Conservation (phyloP, 306 rosid genomes). For the Vicia villosa region DNA sequence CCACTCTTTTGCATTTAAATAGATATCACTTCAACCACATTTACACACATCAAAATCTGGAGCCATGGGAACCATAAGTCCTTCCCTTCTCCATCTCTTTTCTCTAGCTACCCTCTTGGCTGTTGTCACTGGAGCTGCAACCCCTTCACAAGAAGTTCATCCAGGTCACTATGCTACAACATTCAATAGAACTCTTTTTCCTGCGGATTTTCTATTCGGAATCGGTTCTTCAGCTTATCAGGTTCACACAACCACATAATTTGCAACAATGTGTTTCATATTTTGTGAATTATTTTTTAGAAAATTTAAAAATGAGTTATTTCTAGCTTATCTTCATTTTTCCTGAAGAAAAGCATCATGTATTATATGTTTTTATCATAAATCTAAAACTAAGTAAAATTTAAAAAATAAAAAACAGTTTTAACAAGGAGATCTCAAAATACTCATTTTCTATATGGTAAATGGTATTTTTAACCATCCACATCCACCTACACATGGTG, state of each 20-base stretch:
- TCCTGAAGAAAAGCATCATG: too few relatives aligned
- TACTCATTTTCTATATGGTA: too few relatives aligned
- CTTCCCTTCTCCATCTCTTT: neutral
- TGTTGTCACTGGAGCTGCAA: neutral
- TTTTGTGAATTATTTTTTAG: too few relatives aligned
- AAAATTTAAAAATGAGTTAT: too few relatives aligned
- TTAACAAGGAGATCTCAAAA: too few relatives aligned
- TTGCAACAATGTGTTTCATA: neutral
- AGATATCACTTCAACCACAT: neutral
- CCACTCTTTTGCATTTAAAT: slow-evolving; percentile 11
- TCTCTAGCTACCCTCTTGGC: slow-evolving; percentile 1
- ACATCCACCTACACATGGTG: too few relatives aligned
- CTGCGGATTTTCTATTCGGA: slow-evolving; percentile 45
- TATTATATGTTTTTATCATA: too few relatives aligned
- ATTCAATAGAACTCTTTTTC: slow-evolving; percentile 43
- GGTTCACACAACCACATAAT: slow-evolving; percentile 25
- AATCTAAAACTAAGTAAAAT: too few relatives aligned
- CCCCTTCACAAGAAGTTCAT: neutral
- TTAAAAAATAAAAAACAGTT: too few relatives aligned
- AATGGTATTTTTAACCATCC: too few relatives aligned
- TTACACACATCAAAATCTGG: neutral
- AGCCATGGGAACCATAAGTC: slow-evolving; percentile 1
- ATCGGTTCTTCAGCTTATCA: slow-evolving; percentile 48
- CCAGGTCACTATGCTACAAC: slow-evolving; percentile 31
- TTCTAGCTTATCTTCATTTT: too few relatives aligned